Evolutionary conservation across 2,329 filamentous ascomycete genomes (phyloP).

Genomic region (Beauveria medogensis): DNA sequence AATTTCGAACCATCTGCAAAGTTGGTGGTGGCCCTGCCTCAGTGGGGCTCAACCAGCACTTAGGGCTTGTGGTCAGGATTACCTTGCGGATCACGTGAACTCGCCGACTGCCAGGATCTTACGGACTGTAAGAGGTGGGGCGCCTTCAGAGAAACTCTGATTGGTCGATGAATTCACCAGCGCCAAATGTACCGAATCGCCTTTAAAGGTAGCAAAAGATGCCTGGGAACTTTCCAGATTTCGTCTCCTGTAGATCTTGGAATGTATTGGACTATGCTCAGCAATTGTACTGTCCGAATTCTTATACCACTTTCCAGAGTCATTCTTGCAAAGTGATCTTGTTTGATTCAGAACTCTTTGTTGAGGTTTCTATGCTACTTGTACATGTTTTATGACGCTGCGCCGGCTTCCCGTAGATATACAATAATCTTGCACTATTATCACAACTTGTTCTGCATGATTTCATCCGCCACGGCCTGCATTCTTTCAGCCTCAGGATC

Average conservation of each 20-base stretch:
- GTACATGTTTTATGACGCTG: constrained; percentile 21
- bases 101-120: background rate
- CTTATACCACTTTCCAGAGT: background rate
- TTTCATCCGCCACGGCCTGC: background rate
- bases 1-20: constrained; percentile 15
- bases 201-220: background rate
- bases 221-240: background rate
- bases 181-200: background rate
- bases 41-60: constrained; percentile 17
- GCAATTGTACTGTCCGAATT: background rate
- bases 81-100: constrained; percentile 21
- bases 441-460: background rate
- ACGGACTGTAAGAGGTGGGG: background rate
- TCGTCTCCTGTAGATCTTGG: background rate
- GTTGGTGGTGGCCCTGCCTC: constrained; percentile 20
- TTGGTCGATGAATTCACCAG: background rate
- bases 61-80: constrained; percentile 21
- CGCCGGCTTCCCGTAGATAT: constrained; percentile 18
- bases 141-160: background rate
- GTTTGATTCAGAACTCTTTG: constrained; percentile 11
- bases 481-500: background rate
- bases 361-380: constrained; percentile 21
- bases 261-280: background rate
- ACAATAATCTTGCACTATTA: constrained; percentile 11
- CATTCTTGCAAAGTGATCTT: too few relatives aligned